Base-by-base conservation (phyloP, 148 eudicot genomes). In the Fallopia convolvulus region DNA sequence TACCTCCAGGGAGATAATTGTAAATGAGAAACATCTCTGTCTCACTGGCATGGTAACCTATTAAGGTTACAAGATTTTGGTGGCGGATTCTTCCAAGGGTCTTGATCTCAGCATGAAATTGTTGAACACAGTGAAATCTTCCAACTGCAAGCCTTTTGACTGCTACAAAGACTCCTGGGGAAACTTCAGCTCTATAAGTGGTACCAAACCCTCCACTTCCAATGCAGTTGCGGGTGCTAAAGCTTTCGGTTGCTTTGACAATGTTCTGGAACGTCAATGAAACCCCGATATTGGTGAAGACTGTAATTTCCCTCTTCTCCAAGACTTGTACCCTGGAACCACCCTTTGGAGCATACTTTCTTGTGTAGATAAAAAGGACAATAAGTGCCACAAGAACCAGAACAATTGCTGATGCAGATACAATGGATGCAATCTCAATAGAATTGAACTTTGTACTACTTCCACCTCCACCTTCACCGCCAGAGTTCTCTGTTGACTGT, bases 151-250 rank as follows among this genome's bases (percentile, higher is more conserved):
- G 90, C 79, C 90, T 78, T 74, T 91, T 91, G 2, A 91, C 89
- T 13, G 97, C 97, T 39, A 91, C 88, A 15, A 70, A 70, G 12
- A 70, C 76, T 41, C 89, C 91, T 0, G 89, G 77, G 33, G 83
- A 79, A 10, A 91, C 58, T 76, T 86, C 90, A 23, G 97, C 97
- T 78, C 82, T 80, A 55, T 91, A 91, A 42, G 93, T 91, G 21
- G 90, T 77, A 39, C 97, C 97, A 66, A 91, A 91, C 14, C 97
- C 97, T 10, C 97, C 97, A 75, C 76, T 79, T 14, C 97, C 97
- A 14, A 91, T 91, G 83, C 91, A 87, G 68, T 91, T 83, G 66
- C 87, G 79, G 14, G 83, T 70, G 68, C 80, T 88, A 36, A 91
- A 91, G 70, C 83, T 78, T 47, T 83, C 91, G 0, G 97, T 88